A percentile compares a stretch with the other conserved stretches of the same genome.
phyloP scores from a whole-genome alignment of 2,329 filamentous ascomycete species.

The Cordyceps militaris region DNA sequence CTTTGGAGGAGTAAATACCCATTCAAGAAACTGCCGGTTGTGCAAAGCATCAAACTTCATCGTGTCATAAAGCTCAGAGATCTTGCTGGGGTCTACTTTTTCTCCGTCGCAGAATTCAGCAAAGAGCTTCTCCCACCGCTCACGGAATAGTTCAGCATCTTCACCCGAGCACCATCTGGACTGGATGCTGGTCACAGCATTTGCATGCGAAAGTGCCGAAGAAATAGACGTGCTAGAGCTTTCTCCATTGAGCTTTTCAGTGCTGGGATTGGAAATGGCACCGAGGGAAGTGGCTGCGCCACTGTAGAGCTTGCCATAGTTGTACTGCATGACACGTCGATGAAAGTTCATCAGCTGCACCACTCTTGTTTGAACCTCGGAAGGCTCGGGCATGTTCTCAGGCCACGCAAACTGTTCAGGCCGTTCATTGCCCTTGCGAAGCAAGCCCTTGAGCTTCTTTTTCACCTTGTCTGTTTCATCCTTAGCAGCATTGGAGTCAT shows the following conservation, averaged over 20 bases:
- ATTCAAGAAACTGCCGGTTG: conserved; percentile 92
- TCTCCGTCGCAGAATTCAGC: conserved; percentile 93
- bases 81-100: conserved; percentile 97
- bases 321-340: conserved; percentile 87
- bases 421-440: conserved; percentile 87
- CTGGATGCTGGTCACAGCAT: conserved; percentile 66
- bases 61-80: conserved; percentile 95
- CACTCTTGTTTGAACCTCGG: conserved; percentile 83
- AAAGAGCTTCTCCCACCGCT: conserved; percentile 98
- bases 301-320: conserved; percentile 73
- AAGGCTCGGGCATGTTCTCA: conserved; percentile 87
- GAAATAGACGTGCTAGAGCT: conserved; percentile 36
- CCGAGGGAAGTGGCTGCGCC: conserved; percentile 57
- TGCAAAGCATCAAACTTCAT: conserved; percentile 99
- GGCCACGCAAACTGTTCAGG: conserved; percentile 98
- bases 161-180: conserved; percentile 94
- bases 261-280: conserved; percentile 45
- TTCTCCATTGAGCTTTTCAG: conserved; percentile 38
- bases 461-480: conserved; percentile 99
- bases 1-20: conserved; percentile 87
- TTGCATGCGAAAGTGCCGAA: conserved; percentile 51
- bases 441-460: conserved; percentile 92
- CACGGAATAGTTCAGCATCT: conserved; percentile 87
- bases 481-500: conserved; percentile 97
- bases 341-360: conserved; percentile 98